These are phyloP conservation scores for Rhazya stricta DNA, from an alignment of 257 asterid genomes.

Conservation along the genomic window DNA sequence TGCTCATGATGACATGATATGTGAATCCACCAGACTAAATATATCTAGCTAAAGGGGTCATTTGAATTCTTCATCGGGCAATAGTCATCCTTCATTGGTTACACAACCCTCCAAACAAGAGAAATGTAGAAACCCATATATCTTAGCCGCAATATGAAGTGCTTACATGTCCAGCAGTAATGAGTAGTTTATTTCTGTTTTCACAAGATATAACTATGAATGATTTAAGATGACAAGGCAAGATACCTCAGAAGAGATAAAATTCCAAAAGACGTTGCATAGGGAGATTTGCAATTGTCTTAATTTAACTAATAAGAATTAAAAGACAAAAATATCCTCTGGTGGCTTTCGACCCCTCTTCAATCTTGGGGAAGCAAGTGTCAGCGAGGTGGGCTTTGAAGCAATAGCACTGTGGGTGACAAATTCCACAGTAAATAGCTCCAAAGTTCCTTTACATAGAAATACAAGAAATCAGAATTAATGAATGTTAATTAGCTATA, in stretches of 20 bases:
- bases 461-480: constrained; percentile 9
- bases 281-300: neutral
- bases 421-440: neutral
- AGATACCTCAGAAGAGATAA: neutral
- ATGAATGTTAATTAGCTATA: neutral
- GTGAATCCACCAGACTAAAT: too few species aligned
- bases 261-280: neutral
- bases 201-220: neutral
- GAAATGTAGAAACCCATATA: neutral
- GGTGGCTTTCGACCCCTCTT: too few species aligned
- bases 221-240: neutral
- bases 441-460: neutral
- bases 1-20: too few species aligned
- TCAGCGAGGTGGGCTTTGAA: neutral
- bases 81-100: too few species aligned
- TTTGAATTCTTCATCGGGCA: too few species aligned
- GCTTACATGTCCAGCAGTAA: neutral
- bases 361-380: neutral
- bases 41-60: too few species aligned
- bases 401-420: neutral
- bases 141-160: too few species aligned
- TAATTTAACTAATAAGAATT: neutral
- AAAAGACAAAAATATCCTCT: neutral
- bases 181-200: neutral
- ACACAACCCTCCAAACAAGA: neutral